Evolutionary conservation across 257 asterid genomes (phyloP).

Genomic region (Plantago ovata): DNA sequence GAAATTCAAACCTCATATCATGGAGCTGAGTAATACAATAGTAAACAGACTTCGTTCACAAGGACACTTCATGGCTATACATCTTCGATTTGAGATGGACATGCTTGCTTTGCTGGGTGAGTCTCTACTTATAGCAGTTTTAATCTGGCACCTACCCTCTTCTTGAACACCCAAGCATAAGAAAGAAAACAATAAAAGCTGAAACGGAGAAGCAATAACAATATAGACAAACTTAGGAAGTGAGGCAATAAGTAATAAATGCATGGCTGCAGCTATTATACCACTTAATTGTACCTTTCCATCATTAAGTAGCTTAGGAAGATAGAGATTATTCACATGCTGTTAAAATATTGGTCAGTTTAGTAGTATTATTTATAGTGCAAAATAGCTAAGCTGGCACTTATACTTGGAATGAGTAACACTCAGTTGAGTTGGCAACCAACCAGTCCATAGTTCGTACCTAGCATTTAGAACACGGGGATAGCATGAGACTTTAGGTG

Average conservation of each 20-base stretch:
- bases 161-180: neutral
- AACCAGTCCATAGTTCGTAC: too few species aligned
- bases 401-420: too few species aligned
- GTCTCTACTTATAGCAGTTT: conserved; percentile 17
- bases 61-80: conserved; percentile 96
- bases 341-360: too few species aligned
- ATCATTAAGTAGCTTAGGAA: too few species aligned
- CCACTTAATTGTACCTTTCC: too few species aligned
- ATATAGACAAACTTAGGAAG: neutral
- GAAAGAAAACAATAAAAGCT: neutral
- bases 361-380: too few species aligned
- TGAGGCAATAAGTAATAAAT: conserved; percentile 8
- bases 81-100: conserved; percentile 99
- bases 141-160: conserved; percentile 7
- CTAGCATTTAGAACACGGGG: too few species aligned
- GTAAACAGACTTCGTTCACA: conserved; percentile 81
- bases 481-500: too few species aligned
- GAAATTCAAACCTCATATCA: conserved; percentile 80
- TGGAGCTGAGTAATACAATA: conserved; percentile 83
- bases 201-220: neutral
- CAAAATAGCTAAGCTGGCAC: too few species aligned
- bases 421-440: too few species aligned
- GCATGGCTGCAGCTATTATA: neutral
- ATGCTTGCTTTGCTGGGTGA: conserved; percentile 99
- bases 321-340: too few species aligned